These are phyloP conservation scores for Hyaloscypha hepaticicola DNA, from an alignment of 495 filamentous ascomycete species.

Conservation along the genomic window DNA sequence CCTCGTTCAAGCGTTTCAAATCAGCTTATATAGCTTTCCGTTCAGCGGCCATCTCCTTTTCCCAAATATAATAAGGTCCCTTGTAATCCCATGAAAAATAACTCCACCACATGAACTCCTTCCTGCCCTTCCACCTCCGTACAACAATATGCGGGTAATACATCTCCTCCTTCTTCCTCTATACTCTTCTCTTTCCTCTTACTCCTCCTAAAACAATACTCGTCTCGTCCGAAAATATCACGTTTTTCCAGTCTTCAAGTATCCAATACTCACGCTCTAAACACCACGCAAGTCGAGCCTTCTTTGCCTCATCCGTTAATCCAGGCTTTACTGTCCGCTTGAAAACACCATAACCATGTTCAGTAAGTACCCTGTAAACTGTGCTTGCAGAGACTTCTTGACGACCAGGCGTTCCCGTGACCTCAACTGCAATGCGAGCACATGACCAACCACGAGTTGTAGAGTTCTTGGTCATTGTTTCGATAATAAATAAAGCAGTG, in stretches of 20 bases:
- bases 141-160: neutral
- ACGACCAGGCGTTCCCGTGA: neutral
- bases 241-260: too few species aligned
- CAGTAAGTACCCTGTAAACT: neutral
- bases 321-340: neutral
- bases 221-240: too few species aligned
- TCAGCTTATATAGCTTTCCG: neutral
- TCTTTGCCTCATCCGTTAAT: neutral
- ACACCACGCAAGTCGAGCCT: neutral
- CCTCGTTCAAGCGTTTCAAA: neutral
- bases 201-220: too few species aligned
- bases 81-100: neutral
- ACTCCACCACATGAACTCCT: neutral
- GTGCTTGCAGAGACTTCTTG: neutral
- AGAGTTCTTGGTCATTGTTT: neutral
- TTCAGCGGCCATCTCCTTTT: neutral
- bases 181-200: too few species aligned
- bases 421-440: neutral
- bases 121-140: neutral
- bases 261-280: too few species aligned
- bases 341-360: neutral
- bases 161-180: neutral
- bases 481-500: neutral
- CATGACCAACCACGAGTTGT: neutral
- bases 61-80: constrained; percentile 4